Evolutionary conservation across 768 basidiomycete genomes (phyloP).

Genomic region (Xanthoconium stramineum): DNA sequence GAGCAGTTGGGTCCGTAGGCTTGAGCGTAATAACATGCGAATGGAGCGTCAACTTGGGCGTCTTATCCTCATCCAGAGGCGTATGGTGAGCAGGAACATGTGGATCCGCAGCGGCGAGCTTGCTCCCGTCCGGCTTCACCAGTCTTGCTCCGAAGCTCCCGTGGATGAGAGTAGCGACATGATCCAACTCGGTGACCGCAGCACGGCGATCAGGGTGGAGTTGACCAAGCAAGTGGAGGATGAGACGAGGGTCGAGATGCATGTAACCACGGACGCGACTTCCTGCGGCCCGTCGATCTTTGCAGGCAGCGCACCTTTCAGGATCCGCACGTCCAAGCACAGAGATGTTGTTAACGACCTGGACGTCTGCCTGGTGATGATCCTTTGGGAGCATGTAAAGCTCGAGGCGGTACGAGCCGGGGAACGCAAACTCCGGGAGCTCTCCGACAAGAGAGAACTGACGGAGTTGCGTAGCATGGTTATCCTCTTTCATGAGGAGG

Average conservation of each 20-base stretch:
- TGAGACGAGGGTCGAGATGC: conserved; percentile 10
- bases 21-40: conserved; percentile 6
- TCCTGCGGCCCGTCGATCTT: conserved; percentile 7
- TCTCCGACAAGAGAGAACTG: conserved; percentile 4
- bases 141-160: conserved; percentile 11
- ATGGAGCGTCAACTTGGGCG: conserved; percentile 12
- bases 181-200: neutral
- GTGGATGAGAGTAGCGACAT: neutral
- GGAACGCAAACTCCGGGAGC: conserved; percentile 16
- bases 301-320: conserved; percentile 9
- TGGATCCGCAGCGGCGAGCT: conserved; percentile 5
- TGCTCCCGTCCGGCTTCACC: conserved; percentile 12
- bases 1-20: neutral
- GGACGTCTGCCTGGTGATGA: neutral
- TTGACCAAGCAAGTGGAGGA: conserved; percentile 10
- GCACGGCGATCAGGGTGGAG: neutral
- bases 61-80: conserved; percentile 1
- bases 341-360: conserved; percentile 14
- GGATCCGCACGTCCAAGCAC: conserved; percentile 11
- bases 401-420: conserved; percentile 21
- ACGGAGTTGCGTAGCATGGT: neutral
- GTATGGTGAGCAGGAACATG: neutral
- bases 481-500: conserved; percentile 4
- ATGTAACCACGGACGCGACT: conserved; percentile 15
- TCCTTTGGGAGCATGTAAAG: conserved; percentile 10